A percentile compares a stretch with the other conserved stretches of the same genome.
Conservation (phyloP, 1,284 basidiomycete species). For the Malassezia pachydermatis region DNA sequence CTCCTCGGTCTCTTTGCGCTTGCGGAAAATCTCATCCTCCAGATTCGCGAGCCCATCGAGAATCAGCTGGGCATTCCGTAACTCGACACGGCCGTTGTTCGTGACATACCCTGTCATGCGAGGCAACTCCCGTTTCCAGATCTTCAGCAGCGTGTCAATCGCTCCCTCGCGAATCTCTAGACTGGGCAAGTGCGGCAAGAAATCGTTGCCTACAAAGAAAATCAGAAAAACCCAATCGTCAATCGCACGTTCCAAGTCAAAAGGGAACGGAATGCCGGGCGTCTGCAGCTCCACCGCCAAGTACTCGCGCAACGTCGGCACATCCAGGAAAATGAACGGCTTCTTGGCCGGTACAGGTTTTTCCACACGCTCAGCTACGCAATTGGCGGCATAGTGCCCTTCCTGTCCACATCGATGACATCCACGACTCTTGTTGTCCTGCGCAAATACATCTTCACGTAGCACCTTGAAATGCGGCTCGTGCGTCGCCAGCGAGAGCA, state of each 20-base stretch:
- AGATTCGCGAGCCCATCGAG: conserved; percentile 80
- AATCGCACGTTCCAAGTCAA: conserved; percentile 88
- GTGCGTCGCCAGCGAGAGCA: conserved; percentile 94
- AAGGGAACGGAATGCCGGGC: conserved; percentile 67
- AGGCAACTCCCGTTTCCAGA: conserved; percentile 86
- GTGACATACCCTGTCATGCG: conserved; percentile 95
- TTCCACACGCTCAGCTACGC: conserved; percentile 52
- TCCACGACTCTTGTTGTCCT: conserved; percentile 53
- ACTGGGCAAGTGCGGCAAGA: conserved; percentile 91
- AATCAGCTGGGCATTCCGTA: conserved; percentile 79
- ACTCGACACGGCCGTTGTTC: conserved; percentile 79
- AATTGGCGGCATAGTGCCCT: conserved; percentile 88
- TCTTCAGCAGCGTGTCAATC: conserved; percentile 86
- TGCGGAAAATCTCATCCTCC: conserved; percentile 92
- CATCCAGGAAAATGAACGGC: conserved; percentile 98
- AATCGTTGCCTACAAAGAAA: conserved; percentile 99
- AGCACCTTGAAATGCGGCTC: conserved; percentile 95
- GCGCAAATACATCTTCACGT: conserved; percentile 91
- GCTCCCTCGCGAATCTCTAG: conserved; percentile 98
- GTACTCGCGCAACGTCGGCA: conserved; percentile 88
- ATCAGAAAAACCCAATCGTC: conserved; percentile 99
- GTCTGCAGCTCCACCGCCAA: conserved; percentile 88
- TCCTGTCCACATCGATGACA: conserved; percentile 87
- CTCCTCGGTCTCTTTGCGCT: conserved; percentile 80
- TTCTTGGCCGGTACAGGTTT: conserved; percentile 56